Conservation (phyloP, 345 rosid genomes). For the Tarenaya hassleriana region DNA sequence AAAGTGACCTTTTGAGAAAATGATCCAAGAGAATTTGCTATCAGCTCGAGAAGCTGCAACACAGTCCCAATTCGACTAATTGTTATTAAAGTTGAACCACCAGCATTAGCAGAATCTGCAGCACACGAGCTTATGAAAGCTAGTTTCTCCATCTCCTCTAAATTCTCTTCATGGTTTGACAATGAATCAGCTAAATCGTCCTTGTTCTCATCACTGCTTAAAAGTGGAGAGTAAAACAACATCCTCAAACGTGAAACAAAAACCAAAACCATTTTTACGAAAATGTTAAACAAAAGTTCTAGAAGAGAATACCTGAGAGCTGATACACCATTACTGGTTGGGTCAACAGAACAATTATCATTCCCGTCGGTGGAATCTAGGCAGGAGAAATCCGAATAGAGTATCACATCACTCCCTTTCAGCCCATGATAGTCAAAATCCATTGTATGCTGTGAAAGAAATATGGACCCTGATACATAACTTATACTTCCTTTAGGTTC, state of each 20-base stretch:
- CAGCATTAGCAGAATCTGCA: slow-evolving; percentile 53
- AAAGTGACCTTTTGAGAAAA: slow-evolving; percentile 39
- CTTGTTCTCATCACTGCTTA: slow-evolving; percentile 29
- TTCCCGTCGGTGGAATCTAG: slow-evolving; percentile 28
- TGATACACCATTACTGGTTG: slow-evolving; percentile 22
- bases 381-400: slow-evolving; percentile 57
- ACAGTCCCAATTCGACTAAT: slow-evolving; percentile 46
- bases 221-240: slow-evolving; percentile 5
- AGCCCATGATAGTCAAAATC: slow-evolving; percentile 48
- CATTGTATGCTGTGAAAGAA: slow-evolving; percentile 52
- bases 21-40: slow-evolving; percentile 45
- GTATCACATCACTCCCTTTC: slow-evolving; percentile 43
- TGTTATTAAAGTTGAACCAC: slow-evolving; percentile 75
- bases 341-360: slow-evolving; percentile 25
- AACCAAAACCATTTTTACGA: not conserved
- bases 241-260: slow-evolving; percentile 1
- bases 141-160: slow-evolving; percentile 63
- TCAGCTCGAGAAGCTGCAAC: slow-evolving; percentile 62
- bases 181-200: slow-evolving; percentile 37
- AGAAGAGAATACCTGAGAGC: slow-evolving; percentile 39
- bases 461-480: slow-evolving; percentile 51
- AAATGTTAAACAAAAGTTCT: not conserved
- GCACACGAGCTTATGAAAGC: slow-evolving; percentile 58
- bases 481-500: slow-evolving; percentile 48
- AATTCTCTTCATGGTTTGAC: slow-evolving; percentile 33